Percentiles rank a stretch among this genome's conserved stretches.
These are phyloP conservation scores for Hypericum androsaemum DNA, from an alignment of 345 rosid genomes.

Conservation along the genomic window DNA sequence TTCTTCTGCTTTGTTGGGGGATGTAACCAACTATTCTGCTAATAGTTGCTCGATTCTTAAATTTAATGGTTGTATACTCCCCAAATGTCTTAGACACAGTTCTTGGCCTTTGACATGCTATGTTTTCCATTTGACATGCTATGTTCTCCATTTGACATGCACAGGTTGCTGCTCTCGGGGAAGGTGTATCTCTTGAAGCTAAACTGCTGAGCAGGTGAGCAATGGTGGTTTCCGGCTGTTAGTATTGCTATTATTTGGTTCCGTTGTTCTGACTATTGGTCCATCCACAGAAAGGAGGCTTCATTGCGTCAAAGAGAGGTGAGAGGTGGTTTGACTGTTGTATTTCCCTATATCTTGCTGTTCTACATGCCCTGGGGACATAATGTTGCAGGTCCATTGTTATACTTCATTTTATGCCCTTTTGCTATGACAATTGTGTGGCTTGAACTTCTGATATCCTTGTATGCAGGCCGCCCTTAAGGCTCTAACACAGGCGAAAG, in stretches of 20 bases:
- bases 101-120: background rate
- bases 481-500: conserved; percentile 67
- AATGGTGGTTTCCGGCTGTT: conserved; percentile 8
- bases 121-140: background rate
- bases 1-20: too few relatives aligned
- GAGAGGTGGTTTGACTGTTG: conserved; percentile 10
- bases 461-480: conserved; percentile 76
- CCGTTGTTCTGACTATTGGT: conserved; percentile 8
- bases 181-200: conserved; percentile 92
- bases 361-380: background rate
- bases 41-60: too few relatives aligned
- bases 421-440: too few relatives aligned
- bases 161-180: conserved; percentile 96
- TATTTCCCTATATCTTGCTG: background rate
- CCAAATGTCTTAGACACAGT: too few relatives aligned
- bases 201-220: conserved; percentile 77
- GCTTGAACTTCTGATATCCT: conserved; percentile 11
- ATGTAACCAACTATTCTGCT: too few relatives aligned
- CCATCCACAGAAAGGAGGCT: conserved; percentile 71
- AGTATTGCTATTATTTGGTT: conserved; percentile 13
- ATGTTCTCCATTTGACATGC: conserved; percentile 8
- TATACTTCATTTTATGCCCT: too few relatives aligned
- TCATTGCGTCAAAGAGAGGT: conserved; percentile 89
- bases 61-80: too few relatives aligned
- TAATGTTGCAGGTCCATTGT: background rate